Evolutionary conservation across 2,329 filamentous ascomycete genomes (phyloP).

Genomic region (Lizonia empirigonia): DNA sequence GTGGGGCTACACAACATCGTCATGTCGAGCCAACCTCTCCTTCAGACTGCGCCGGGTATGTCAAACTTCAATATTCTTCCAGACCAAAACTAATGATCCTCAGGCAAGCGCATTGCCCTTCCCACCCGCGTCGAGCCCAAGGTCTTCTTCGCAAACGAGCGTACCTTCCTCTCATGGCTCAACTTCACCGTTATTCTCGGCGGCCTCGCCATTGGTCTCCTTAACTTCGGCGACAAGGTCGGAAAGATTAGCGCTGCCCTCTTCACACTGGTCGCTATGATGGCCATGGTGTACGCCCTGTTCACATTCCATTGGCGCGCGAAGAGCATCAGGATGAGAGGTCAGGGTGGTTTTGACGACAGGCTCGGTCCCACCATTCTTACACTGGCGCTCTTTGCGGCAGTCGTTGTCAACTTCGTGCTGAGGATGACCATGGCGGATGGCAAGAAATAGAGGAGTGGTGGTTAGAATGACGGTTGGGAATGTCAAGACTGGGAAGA

Average conservation of each 20-base stretch:
- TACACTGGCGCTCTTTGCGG: constrained; percentile 81
- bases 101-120: constrained; percentile 97
- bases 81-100: neutral
- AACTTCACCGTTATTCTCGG: constrained; percentile 99
- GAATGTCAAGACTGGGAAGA: too few relatives aligned
- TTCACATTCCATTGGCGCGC: constrained; percentile 97
- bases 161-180: constrained; percentile 98
- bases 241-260: constrained; percentile 92
- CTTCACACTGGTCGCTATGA: constrained; percentile 93
- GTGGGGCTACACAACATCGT: constrained; percentile 37
- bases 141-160: constrained; percentile 99
- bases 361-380: constrained; percentile 90
- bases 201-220: constrained; percentile 91
- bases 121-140: constrained; percentile 98
- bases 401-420: constrained; percentile 96
- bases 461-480: neutral
- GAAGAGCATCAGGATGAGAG: constrained; percentile 85
- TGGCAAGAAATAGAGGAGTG: constrained; percentile 15
- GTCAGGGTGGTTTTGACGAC: constrained; percentile 96
- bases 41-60: constrained; percentile 89
- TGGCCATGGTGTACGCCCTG: constrained; percentile 92
- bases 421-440: constrained; percentile 54
- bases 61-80: constrained; percentile 9
- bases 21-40: constrained; percentile 97
- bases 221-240: constrained; percentile 95